These are phyloP conservation scores for Trichoderma endophyticum DNA, from an alignment of 2,329 filamentous ascomycete species.

Conservation along the genomic window DNA sequence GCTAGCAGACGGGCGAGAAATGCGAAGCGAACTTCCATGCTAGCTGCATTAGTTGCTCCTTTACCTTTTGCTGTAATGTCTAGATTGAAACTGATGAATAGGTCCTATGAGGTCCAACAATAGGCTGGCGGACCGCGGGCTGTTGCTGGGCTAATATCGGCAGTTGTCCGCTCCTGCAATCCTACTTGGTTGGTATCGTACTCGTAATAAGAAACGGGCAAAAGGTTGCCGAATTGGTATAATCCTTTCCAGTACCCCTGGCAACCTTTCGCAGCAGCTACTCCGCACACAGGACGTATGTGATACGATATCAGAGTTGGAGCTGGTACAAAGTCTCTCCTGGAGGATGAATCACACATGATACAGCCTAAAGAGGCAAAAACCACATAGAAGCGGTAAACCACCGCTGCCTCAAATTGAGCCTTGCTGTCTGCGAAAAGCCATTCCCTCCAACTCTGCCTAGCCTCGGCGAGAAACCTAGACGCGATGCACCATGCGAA, in stretches of 20 bases:
- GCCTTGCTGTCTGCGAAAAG: background rate
- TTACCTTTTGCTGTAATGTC: background rate
- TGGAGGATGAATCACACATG: background rate
- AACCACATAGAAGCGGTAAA: background rate
- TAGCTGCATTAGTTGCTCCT: background rate
- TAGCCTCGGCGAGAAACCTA: background rate
- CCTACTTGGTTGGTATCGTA: background rate
- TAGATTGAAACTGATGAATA: background rate
- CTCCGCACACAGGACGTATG: background rate
- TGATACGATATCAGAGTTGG: background rate
- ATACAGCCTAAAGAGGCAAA: background rate
- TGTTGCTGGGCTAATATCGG: constrained; percentile 1
- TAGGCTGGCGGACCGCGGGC: background rate
- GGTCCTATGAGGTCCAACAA: background rate
- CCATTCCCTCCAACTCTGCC: background rate
- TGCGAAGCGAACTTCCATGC: background rate
- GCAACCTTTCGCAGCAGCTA: background rate
- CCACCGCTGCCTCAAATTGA: background rate
- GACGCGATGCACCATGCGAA: constrained; percentile 4
- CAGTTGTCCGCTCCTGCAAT: background rate
- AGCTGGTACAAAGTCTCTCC: background rate
- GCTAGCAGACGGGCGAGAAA: background rate
- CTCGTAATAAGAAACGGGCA: background rate
- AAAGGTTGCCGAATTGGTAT: background rate
- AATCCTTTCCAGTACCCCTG: background rate